phyloP scores from a whole-genome alignment of 257 asterid genomes.

The Ilex aquifolium region DNA sequence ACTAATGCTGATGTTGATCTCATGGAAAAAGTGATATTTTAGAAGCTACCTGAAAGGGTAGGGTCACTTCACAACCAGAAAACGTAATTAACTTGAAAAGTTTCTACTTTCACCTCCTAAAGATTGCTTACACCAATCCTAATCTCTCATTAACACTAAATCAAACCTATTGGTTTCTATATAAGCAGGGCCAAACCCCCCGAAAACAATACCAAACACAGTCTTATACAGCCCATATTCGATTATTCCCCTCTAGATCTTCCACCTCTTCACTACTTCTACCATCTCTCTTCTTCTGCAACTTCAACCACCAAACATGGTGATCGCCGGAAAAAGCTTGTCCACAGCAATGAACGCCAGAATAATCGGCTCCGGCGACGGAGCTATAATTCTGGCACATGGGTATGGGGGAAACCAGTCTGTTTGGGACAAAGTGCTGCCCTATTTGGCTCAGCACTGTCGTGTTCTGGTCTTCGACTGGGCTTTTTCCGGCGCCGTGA shows the following conservation, averaged over 20 bases:
- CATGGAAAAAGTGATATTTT: no score
- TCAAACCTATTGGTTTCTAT: neutral
- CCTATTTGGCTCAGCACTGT: neutral
- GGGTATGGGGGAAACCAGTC: neutral
- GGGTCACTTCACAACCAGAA: no score
- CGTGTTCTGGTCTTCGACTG: neutral
- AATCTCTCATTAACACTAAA: no score
- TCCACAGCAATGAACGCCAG: neutral
- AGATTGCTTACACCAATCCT: no score
- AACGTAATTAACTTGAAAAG: no score
- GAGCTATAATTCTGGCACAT: constrained; percentile 1
- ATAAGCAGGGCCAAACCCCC: constrained; percentile 1
- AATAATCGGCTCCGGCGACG: neutral
- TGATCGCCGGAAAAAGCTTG: constrained; percentile 7
- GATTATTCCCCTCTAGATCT: neutral
- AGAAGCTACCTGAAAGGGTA: no score
- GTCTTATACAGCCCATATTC: neutral
- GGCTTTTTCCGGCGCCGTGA: neutral
- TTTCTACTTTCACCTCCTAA: no score
- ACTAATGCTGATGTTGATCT: no score
- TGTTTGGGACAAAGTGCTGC: neutral
- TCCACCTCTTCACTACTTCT: neutral
- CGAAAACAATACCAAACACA: neutral
- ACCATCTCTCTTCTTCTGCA: no score
- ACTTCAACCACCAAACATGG: constrained; percentile 10